Conservation (phyloP, 2,329 filamentous ascomycete genomes). For the Zymoseptoria brevis region DNA sequence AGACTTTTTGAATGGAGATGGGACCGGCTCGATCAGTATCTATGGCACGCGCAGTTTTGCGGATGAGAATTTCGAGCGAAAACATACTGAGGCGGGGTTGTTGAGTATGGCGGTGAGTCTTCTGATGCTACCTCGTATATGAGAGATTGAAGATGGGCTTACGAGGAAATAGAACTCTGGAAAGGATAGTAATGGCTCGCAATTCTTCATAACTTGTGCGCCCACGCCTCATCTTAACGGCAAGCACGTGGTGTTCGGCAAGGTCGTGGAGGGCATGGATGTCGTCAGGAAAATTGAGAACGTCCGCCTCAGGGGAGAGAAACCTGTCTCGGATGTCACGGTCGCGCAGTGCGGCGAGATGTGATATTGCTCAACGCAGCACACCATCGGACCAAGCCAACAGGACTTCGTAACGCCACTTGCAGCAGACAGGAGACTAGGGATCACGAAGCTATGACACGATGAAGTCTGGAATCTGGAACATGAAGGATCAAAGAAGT, state of each 20-base stretch:
- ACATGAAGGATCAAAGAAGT: not conserved
- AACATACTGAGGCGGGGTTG: conserved; percentile 71
- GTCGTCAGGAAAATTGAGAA: conserved; percentile 88
- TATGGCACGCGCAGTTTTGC: conserved; percentile 78
- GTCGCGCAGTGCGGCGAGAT: conserved; percentile 90
- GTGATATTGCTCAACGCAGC: conserved; percentile 39
- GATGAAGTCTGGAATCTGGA: not conserved
- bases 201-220: conserved; percentile 95
- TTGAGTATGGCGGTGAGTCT: conserved; percentile 82
- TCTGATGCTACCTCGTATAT: no score
- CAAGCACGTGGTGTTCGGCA: conserved; percentile 94
- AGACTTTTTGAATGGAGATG: conserved; percentile 89
- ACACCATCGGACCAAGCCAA: not conserved
- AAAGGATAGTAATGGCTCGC: conserved; percentile 84
- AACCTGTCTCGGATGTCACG: conserved; percentile 75
- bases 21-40: conserved; percentile 77
- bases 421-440: not conserved
- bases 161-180: conserved; percentile 81
- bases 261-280: conserved; percentile 82
- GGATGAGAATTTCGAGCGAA: conserved; percentile 80
- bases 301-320: conserved; percentile 74
- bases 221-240: conserved; percentile 79
- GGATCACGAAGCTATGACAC: not conserved
- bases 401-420: no score
- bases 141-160: no score